Conservation (phyloP, 129 eudicot genomes). For the Rutidosis leptorrhynchoides region DNA sequence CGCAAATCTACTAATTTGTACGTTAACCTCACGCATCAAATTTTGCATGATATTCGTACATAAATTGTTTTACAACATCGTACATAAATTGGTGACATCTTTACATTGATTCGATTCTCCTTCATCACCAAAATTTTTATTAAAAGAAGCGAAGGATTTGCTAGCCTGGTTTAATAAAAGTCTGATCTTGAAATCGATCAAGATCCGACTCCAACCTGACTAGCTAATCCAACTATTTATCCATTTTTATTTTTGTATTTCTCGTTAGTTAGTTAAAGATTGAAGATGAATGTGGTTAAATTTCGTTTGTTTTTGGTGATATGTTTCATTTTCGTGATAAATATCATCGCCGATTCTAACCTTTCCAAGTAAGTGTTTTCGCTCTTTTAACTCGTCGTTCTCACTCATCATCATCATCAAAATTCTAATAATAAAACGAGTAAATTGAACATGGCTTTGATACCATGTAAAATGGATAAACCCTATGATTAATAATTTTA, state of each 20-base stretch:
- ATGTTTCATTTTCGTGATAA: slow-evolving; percentile 13
- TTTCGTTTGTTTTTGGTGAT: slow-evolving; percentile 22
- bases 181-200: slow-evolving; percentile 27
- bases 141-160: slow-evolving; percentile 23
- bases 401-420: neutral
- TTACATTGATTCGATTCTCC: slow-evolving; percentile 25
- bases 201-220: slow-evolving; percentile 38
- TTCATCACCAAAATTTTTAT: slow-evolving; percentile 12
- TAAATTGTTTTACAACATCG: slow-evolving; percentile 24
- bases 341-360: slow-evolving; percentile 17
- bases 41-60: slow-evolving; percentile 3
- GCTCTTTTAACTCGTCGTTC: neutral
- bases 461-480: no score
- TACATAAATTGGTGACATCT: slow-evolving; percentile 33
- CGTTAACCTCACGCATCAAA: neutral
- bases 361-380: slow-evolving; percentile 13
- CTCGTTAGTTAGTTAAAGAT: slow-evolving; percentile 13
- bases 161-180: slow-evolving; percentile 39
- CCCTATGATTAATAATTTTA: no score
- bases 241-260: neutral
- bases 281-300: slow-evolving; percentile 33
- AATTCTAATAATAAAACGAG: neutral
- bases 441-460: no score
- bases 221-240: slow-evolving; percentile 35
- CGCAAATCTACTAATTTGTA: slow-evolving; percentile 17